Percentiles rank a stretch among this genome's conserved stretches.
Evolutionary conservation across 176 grass and related monocot genomes (phyloP).

Genomic region (Oryza coarctata): DNA sequence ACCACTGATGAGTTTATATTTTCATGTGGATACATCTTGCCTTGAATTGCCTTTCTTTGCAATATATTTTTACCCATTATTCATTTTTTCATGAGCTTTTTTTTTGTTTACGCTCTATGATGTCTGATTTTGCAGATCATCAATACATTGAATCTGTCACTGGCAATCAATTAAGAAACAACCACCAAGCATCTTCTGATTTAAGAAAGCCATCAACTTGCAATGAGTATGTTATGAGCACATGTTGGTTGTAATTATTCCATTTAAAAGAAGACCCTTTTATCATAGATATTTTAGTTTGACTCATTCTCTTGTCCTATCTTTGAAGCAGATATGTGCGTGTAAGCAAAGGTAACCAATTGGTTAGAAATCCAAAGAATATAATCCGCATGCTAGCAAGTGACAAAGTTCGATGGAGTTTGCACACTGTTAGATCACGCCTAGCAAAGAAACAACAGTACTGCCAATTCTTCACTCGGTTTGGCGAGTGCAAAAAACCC

Average conservation of each 20-base stretch:
- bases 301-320: conserved; percentile 19
- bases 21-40: not conserved
- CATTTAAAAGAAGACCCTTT: conserved; percentile 4
- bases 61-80: not conserved
- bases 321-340: conserved; percentile 72
- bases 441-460: conserved; percentile 83
- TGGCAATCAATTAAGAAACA: conserved; percentile 44
- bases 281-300: not conserved
- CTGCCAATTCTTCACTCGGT: conserved; percentile 91
- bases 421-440: conserved; percentile 83
- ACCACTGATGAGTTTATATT: not conserved
- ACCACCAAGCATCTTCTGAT: conserved; percentile 38
- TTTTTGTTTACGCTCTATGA: conserved; percentile 9
- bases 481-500: conserved; percentile 78
- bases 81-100: conserved; percentile 1
- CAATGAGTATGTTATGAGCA: conserved; percentile 61
- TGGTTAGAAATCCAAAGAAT: conserved; percentile 92
- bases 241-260: conserved; percentile 18
- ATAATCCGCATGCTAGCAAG: conserved; percentile 84
- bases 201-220: conserved; percentile 44
- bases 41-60: conserved; percentile 10
- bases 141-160: conserved; percentile 34
- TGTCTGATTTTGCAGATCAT: conserved; percentile 56
- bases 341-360: conserved; percentile 86
- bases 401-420: conserved; percentile 95